A percentile compares a stretch with the other conserved stretches of the same genome.
phyloP scores from a whole-genome alignment of 345 rosid genomes.

The Jatropha curcas region DNA sequence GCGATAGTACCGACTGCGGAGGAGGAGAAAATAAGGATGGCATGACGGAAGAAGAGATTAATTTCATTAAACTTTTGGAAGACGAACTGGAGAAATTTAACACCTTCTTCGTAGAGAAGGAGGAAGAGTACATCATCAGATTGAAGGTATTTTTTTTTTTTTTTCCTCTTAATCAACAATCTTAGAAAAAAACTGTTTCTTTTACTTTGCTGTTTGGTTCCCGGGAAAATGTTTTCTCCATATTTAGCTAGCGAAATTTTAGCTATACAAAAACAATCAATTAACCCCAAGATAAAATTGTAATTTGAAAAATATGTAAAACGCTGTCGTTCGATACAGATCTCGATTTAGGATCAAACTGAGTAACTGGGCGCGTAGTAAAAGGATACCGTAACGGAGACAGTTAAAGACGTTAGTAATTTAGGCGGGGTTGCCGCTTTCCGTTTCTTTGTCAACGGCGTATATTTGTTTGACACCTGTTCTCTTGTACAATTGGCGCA shows the following conservation, averaged over 20 bases:
- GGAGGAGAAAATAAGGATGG: conserved; percentile 13
- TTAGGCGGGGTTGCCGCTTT: not conserved
- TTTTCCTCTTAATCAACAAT: not conserved
- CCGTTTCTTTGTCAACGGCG: not conserved
- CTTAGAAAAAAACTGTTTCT: not conserved
- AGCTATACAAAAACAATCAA: too few species aligned
- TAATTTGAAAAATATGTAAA: not conserved
- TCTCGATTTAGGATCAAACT: not conserved
- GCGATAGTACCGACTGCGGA: conserved; percentile 22
- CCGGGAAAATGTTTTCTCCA: conserved; percentile 5
- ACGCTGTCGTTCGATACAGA: conserved; percentile 2
- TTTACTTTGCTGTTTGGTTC: conserved; percentile 10
- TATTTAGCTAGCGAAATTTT: too few species aligned
- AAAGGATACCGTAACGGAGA: conserved; percentile 6
- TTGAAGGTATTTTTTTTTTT: conserved; percentile 56
- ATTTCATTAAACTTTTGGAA: conserved; percentile 69
- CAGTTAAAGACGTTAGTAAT: conserved; percentile 11
- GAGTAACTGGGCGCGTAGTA: not conserved
- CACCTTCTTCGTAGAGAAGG: conserved; percentile 83
- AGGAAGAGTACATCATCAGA: conserved; percentile 92
- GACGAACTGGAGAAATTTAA: conserved; percentile 93
- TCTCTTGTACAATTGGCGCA: conserved; percentile 4
- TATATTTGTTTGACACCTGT: not conserved
- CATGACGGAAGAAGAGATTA: conserved; percentile 67
- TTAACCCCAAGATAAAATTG: too few species aligned